Evolutionary conservation across 306 rosid genomes (phyloP), one percentile per base, ranked within the genome.

Genomic region (Dryas drummondii): DNA sequence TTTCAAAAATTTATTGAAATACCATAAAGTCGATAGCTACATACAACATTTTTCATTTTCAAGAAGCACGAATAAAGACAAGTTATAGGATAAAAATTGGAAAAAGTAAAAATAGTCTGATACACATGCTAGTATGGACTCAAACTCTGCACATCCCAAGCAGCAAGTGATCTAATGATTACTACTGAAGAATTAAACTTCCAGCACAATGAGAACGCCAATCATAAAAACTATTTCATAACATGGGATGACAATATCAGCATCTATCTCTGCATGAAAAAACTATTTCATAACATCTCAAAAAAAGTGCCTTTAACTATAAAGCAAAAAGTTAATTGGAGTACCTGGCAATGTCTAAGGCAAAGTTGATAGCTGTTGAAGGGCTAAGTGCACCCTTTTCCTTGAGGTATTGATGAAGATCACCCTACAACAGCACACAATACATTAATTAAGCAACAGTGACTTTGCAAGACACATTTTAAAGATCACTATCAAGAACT

Each of bases 341-440:
- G 76, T 80, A 93, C 94, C 96, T 84, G 74, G 98, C 98, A 14
- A 93, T 93, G 85, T 88, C 98, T 88, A 90, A 72, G 64, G 90
- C 96, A 85, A 93, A 93, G 78, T 78, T 88, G 80, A 93, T 40
- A 58, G 96, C 96, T 19, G 87, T 84, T 72, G 87, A 71, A 74
- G 94, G 90, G 83, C 82, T 87, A 64, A 93, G 89, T 9, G 91
- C 71, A 68, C 98, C 90, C 84, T 84, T 93, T 16, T 90, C 98
- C 89, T 93, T 93, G 65, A 93, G 98, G 86, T 90, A 85, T 41
- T 87, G 93, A 78, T 93, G 96, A 83, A 93, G 98, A 86, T 93
- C 98, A 41, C 98, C 98, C 98, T 94, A 80, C 15, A 82, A 71
- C 49, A 77, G 70, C 72, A 83, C 63, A 80, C 16, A 58, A 74